Percentiles rank a stretch among this genome's conserved stretches.
Evolutionary conservation across 2,329 filamentous ascomycete genomes (phyloP).

Genomic region (Exophiala calicioides): DNA sequence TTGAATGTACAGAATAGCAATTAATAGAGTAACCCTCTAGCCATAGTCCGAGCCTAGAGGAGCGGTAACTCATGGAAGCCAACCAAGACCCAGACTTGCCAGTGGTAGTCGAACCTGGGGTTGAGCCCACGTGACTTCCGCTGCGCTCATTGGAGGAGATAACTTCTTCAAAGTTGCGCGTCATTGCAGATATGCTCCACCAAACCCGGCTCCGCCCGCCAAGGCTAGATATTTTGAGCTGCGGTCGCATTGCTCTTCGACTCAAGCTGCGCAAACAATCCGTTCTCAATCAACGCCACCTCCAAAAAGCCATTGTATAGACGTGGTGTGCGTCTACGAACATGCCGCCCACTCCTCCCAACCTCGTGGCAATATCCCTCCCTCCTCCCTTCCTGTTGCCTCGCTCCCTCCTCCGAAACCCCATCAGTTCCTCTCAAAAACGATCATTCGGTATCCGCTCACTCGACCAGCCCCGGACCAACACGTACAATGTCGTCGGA

Average conservation of each 20-base stretch:
- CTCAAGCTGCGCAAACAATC: neutral
- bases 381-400: slow-evolving; percentile 33
- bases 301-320: neutral
- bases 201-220: neutral
- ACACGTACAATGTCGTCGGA: slow-evolving; percentile 56
- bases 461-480: slow-evolving; percentile 53
- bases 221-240: slow-evolving; percentile 2
- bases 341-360: slow-evolving; percentile 26
- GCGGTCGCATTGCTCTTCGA: neutral
- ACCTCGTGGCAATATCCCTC: slow-evolving; percentile 24
- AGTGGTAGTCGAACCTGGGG: too few species aligned
- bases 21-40: too few species aligned
- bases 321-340: slow-evolving; percentile 16
- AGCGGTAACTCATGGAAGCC: too few species aligned
- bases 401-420: slow-evolving; percentile 27
- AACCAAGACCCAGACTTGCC: too few species aligned
- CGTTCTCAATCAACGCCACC: neutral
- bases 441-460: slow-evolving; percentile 57
- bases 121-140: too few species aligned
- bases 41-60: too few species aligned
- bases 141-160: too few species aligned
- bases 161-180: too few species aligned
- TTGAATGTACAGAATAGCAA: too few species aligned
- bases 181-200: too few species aligned
- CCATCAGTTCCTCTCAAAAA: slow-evolving; percentile 27